Evolutionary conservation across 495 filamentous ascomycete species (phyloP).

Genomic region (Hypoxylon crocopeplum): DNA sequence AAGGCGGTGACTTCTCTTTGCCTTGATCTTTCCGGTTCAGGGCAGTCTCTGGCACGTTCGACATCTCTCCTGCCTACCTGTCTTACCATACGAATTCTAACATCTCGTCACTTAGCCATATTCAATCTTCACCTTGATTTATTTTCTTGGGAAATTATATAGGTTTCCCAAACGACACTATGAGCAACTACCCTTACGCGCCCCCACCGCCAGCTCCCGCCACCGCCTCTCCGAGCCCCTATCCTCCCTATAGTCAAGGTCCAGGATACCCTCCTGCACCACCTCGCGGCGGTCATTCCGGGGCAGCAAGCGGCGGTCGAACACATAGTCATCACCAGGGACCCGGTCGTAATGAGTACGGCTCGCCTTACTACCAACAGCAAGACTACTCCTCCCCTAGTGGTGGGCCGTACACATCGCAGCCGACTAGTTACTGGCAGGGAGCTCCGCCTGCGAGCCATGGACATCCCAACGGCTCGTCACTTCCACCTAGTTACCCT

Average conservation of each 20-base stretch:
- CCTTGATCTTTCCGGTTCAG: not conserved
- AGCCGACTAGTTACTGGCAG: constrained; percentile 46
- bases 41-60: too few species aligned
- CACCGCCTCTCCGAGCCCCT: constrained; percentile 45
- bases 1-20: not conserved
- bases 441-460: constrained; percentile 42
- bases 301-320: constrained; percentile 30
- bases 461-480: constrained; percentile 43
- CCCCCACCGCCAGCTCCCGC: constrained; percentile 62
- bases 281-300: constrained; percentile 37
- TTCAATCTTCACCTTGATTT: too few species aligned
- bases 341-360: constrained; percentile 27
- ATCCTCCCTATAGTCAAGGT: constrained; percentile 47
- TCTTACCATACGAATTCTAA: too few species aligned
- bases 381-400: constrained; percentile 36
- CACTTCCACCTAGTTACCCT: constrained; percentile 57
- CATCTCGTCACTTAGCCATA: too few species aligned
- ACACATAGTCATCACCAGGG: constrained; percentile 40
- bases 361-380: constrained; percentile 37
- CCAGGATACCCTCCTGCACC: constrained; percentile 35
- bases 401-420: constrained; percentile 38
- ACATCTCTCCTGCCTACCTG: too few species aligned
- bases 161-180: too few species aligned
- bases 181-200: constrained; percentile 60
- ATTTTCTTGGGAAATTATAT: too few species aligned